Evolutionary conservation across 306 rosid genomes (phyloP).

Genomic region (Biancaea sappan): DNA sequence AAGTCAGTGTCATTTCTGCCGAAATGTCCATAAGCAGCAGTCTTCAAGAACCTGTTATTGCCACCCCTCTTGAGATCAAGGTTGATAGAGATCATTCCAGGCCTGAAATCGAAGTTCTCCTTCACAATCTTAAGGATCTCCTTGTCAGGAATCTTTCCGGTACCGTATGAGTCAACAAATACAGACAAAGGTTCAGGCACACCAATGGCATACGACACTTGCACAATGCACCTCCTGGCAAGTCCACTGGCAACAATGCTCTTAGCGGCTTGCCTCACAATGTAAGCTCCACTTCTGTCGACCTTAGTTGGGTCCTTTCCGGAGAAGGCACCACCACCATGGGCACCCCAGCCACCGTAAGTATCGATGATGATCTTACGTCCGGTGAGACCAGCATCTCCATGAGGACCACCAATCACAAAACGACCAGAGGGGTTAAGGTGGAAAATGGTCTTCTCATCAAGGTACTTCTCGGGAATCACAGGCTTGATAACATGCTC

Average conservation of each 20-base stretch:
- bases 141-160: slow-evolving; percentile 49
- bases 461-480: slow-evolving; percentile 53
- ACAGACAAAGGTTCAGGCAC: slow-evolving; percentile 59
- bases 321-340: slow-evolving; percentile 56
- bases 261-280: slow-evolving; percentile 51
- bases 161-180: slow-evolving; percentile 47
- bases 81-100: slow-evolving; percentile 56
- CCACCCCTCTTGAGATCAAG: slow-evolving; percentile 66
- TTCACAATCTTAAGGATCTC: slow-evolving; percentile 52
- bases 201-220: slow-evolving; percentile 59
- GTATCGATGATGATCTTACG: slow-evolving; percentile 54
- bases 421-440: slow-evolving; percentile 51
- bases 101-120: slow-evolving; percentile 54
- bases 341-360: slow-evolving; percentile 52
- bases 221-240: slow-evolving; percentile 52
- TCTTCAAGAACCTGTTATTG: slow-evolving; percentile 49
- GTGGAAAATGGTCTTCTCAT: slow-evolving; percentile 52
- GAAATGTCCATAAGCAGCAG: slow-evolving; percentile 58
- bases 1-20: slow-evolving; percentile 56
- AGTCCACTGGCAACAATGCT: slow-evolving; percentile 48
- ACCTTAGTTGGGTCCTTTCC: slow-evolving; percentile 55
- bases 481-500: slow-evolving; percentile 55
- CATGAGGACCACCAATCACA: slow-evolving; percentile 55
- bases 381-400: slow-evolving; percentile 53
- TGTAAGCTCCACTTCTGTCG: slow-evolving; percentile 52